A percentile compares a stretch with the other conserved stretches of the same genome.
These are phyloP conservation scores for Apiospora saccharicola DNA, from an alignment of 2,329 filamentous ascomycete species.

Conservation along the genomic window DNA sequence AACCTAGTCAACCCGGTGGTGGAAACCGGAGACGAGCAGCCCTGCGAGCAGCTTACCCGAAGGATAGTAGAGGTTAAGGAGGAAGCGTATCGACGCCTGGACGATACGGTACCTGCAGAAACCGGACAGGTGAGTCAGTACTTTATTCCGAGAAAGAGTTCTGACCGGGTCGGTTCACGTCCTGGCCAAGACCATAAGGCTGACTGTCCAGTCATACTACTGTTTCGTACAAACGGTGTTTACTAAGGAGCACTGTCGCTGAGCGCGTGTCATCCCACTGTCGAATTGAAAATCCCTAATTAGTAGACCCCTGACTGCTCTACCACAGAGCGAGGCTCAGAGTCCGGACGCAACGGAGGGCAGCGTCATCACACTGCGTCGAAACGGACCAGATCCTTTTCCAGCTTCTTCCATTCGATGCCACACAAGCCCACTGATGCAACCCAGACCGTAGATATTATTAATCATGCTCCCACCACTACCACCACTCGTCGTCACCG, in stretches of 20 bases:
- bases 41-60: neutral
- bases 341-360: neutral
- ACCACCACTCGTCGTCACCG: neutral
- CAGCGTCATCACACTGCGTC: neutral
- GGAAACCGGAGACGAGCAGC: neutral
- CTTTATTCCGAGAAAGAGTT: neutral
- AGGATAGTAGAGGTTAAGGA: neutral
- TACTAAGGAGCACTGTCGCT: neutral
- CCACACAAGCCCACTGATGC: neutral
- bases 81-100: neutral
- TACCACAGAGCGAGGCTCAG: neutral
- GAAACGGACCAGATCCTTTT: neutral
- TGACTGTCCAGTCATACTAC: neutral
- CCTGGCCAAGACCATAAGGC: too few species aligned
- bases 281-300: neutral
- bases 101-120: constrained; percentile 1
- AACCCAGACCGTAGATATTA: neutral
- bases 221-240: neutral
- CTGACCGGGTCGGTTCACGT: neutral
- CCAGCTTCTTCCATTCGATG: neutral
- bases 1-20: neutral
- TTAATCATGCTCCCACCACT: neutral
- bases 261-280: neutral
- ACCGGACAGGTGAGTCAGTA: neutral
- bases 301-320: neutral